A percentile compares a stretch with the other conserved stretches of the same genome.
These are phyloP conservation scores for Xerocomellus chrysenteron DNA, from an alignment of 768 basidiomycete species.

Conservation along the genomic window DNA sequence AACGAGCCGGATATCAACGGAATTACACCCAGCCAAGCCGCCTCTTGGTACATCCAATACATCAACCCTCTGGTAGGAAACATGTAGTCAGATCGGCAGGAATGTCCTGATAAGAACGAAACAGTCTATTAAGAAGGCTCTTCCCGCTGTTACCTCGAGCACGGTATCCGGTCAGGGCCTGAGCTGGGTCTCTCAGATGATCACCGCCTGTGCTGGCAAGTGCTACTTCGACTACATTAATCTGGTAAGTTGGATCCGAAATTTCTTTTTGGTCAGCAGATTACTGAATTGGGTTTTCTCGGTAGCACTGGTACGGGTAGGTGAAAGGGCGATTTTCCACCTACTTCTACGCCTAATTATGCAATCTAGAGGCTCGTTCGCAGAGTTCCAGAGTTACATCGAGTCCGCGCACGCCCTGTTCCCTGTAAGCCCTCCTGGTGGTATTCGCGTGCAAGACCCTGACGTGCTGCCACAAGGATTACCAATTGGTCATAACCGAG, in stretches of 20 bases:
- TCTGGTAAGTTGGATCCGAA: slow-evolving; percentile 18
- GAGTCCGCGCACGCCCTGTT: slow-evolving; percentile 28
- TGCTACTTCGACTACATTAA: slow-evolving; percentile 39
- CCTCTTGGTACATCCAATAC: slow-evolving; percentile 37
- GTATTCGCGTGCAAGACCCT: not conserved
- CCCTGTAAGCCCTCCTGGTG: slow-evolving; percentile 17
- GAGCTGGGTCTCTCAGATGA: slow-evolving; percentile 36
- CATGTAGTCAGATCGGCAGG: not conserved
- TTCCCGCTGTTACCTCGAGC: slow-evolving; percentile 39
- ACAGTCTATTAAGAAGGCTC: slow-evolving; percentile 38
- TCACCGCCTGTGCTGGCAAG: slow-evolving; percentile 33
- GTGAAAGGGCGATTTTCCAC: not conserved
- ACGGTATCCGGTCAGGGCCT: slow-evolving; percentile 32
- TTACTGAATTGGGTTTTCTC: not conserved
- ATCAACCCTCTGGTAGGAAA: slow-evolving; percentile 37
- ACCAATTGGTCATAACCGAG: slow-evolving; percentile 31
- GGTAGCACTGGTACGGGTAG: slow-evolving; percentile 33
- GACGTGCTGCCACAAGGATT: slow-evolving; percentile 12
- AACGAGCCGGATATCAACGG: slow-evolving; percentile 38
- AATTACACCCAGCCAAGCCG: slow-evolving; percentile 30
- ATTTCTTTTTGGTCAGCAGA: not conserved
- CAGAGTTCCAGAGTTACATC: slow-evolving; percentile 29
- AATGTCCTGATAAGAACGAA: not conserved
- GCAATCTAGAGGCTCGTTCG: slow-evolving; percentile 21
- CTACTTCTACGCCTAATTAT: not conserved